Conservation (phyloP, 495 filamentous ascomycete genomes). For the Aspergillus cristatus region DNA sequence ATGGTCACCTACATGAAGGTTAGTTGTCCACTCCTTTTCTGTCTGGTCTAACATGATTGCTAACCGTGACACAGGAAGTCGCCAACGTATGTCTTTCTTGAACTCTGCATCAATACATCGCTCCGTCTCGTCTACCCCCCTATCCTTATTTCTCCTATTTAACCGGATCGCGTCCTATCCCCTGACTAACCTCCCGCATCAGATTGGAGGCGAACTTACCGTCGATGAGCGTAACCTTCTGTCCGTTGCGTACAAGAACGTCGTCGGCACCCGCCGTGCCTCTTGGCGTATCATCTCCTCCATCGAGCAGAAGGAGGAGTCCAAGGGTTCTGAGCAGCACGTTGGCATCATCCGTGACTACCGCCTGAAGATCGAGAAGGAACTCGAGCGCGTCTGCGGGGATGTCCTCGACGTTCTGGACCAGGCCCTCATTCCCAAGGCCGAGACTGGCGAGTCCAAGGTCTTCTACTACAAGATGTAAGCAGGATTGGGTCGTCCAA, state of each 20-base stretch:
- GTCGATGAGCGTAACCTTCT: conserved; percentile 99
- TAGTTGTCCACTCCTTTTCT: conserved; percentile 22
- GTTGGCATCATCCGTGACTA: conserved; percentile 93
- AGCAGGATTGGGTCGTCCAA: conserved; percentile 25
- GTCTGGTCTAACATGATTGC: conserved; percentile 15
- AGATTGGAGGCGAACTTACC: conserved; percentile 81
- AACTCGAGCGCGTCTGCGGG: conserved; percentile 97
- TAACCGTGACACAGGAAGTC: conserved; percentile 63
- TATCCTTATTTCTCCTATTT: too few species aligned
- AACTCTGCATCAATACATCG: background rate
- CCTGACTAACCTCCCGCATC: conserved; percentile 26
- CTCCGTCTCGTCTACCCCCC: background rate
- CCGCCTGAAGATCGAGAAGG: conserved; percentile 96
- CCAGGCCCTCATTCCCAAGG: conserved; percentile 92
- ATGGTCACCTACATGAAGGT: conserved; percentile 99
- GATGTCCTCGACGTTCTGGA: conserved; percentile 97
- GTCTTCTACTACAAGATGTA: conserved; percentile 99
- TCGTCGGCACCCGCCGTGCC: conserved; percentile 95
- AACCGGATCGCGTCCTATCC: background rate
- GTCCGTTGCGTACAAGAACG: conserved; percentile 99
- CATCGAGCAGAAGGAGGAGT: conserved; percentile 99
- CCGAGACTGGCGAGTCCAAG: conserved; percentile 96
- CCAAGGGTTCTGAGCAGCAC: conserved; percentile 97
- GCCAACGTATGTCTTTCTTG: conserved; percentile 64
- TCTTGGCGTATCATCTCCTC: conserved; percentile 99